A percentile compares a stretch with the other conserved stretches of the same genome.
Evolutionary conservation across 495 filamentous ascomycete genomes (phyloP).

Genomic region (Terfezia boudieri): DNA sequence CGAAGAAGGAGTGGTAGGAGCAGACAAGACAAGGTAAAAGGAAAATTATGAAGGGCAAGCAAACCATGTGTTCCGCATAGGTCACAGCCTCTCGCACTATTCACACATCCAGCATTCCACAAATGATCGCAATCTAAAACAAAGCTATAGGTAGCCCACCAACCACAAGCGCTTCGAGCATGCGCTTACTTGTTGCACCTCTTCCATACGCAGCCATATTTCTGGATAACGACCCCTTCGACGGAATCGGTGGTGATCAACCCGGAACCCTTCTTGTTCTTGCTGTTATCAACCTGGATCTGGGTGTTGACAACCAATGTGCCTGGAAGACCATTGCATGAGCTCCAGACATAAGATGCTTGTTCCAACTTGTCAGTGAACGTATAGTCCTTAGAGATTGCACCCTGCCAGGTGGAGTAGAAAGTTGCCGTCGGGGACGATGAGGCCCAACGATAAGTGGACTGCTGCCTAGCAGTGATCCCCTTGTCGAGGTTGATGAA

Average conservation of each 20-base stretch:
- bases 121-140: no score
- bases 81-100: no score
- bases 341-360: not conserved
- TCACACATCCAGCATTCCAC: no score
- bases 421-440: slow-evolving; percentile 16
- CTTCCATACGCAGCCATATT: slow-evolving; percentile 18
- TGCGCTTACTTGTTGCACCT: slow-evolving; percentile 9
- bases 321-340: not conserved
- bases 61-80: no score
- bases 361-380: slow-evolving; percentile 1
- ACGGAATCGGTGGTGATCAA: slow-evolving; percentile 23
- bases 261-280: slow-evolving; percentile 7
- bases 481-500: slow-evolving; percentile 24
- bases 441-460: slow-evolving; percentile 32
- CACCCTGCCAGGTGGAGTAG: slow-evolving; percentile 14
- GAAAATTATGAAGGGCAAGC: no score
- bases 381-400: slow-evolving; percentile 14
- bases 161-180: no score
- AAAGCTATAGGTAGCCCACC: no score
- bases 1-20: no score
- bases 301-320: not conserved
- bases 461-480: slow-evolving; percentile 26
- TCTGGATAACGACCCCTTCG: slow-evolving; percentile 22
- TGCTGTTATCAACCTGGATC: not conserved
- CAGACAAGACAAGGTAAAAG: no score